These are phyloP conservation scores for Dictyostelium intermedium DNA, from an alignment of 78 protist genomes.

Conservation along the genomic window DNA sequence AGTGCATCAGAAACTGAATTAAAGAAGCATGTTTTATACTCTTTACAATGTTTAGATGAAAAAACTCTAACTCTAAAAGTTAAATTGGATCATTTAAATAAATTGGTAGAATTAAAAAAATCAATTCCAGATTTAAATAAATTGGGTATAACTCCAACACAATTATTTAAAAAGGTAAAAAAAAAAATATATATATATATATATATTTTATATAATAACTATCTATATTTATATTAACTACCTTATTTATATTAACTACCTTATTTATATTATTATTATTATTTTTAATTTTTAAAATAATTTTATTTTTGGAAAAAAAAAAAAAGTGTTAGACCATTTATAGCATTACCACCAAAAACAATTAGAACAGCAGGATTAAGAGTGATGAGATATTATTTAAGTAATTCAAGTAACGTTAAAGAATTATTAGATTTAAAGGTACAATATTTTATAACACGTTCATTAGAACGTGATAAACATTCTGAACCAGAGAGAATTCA, in stretches of 20 bases:
- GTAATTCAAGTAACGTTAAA: neutral
- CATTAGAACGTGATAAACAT: constrained; percentile 67
- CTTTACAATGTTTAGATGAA: constrained; percentile 43
- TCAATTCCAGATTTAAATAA: constrained; percentile 22
- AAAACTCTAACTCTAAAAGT: constrained; percentile 21
- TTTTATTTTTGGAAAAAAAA: too few relatives aligned
- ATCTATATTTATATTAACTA: too few relatives aligned
- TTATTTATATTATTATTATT: neutral
- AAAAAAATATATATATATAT: neutral
- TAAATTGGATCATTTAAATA: constrained; percentile 49
- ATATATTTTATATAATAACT: neutral
- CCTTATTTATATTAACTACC: neutral
- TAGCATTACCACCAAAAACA: constrained; percentile 71
- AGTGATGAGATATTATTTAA: constrained; percentile 50
- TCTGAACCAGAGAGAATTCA: constrained; percentile 66
- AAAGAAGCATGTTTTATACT: constrained; percentile 15
- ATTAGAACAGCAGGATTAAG: constrained; percentile 68
- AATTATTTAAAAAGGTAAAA: constrained; percentile 36
- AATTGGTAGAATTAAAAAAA: constrained; percentile 50
- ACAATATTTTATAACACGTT: constrained; percentile 61
- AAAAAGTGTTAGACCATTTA: constrained; percentile 54
- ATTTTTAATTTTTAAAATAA: neutral
- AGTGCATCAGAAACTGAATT: neutral
- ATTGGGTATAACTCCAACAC: neutral
- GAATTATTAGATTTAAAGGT: constrained; percentile 28